Base-by-base conservation (phyloP, 768 basidiomycete genomes). In the Boletus pseudo-olivaceus region DNA sequence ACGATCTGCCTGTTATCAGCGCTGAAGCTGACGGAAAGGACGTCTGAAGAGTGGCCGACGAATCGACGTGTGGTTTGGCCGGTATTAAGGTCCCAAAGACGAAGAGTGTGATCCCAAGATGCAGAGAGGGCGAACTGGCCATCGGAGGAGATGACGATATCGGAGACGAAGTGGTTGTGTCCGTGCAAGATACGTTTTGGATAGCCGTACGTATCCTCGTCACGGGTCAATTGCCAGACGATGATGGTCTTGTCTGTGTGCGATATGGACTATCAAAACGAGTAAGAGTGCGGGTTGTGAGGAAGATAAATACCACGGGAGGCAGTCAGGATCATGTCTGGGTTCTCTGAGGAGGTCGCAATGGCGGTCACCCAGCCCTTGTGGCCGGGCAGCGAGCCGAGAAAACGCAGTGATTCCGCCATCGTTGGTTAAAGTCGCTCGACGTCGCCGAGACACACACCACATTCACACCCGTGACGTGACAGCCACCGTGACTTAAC, bases 161-260 rank as follows among this genome's bases (percentile, higher is more conserved):
- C 95, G 38, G 94, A 98, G 55, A 98, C 95, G 72, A 98, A 98
- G 81, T 97, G 96, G 78, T 98, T 98, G 82, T 99, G 97, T 58
- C 97, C 96, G 72, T 93, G 89, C 56, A 99, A 88, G 68, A 98
- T 91, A 71, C 89, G 87, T 80, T 98, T 98, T 57, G 97, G 96
- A 80, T 87, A 95, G 53, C 97, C 97, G 73, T 95, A 97, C 46
- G 84, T 76, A 61, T 88, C 85, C 61, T 94, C 89, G 56, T 90
- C 89, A 61, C 97, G 91, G 64, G 96, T 97, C 71, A 99, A 80
- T 73, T 93, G 90, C 97, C 97, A 99, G 71, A 98, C 94, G 72
- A 99, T 98, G 80, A 98, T 92, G 52, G 93, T 97, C 85, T 97
- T 98, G 88, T 99, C 97, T 96, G 87, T 96, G 93, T 93, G 72